phyloP scores from a whole-genome alignment of 2,329 filamentous ascomycete species.

The Claviceps paspali region DNA sequence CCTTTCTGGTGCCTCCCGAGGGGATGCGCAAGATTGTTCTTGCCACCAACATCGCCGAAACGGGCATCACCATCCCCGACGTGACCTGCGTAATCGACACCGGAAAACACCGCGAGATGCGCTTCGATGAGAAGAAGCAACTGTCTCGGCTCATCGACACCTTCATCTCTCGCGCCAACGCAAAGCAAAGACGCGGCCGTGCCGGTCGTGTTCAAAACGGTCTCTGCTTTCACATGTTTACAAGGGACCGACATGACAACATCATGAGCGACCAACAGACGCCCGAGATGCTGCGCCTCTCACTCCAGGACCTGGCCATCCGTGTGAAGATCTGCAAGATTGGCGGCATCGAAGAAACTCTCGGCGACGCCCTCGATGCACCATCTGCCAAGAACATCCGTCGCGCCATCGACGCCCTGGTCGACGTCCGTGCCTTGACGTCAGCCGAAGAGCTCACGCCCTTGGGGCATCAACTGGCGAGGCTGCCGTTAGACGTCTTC shows the following conservation, averaged over 20 bases:
- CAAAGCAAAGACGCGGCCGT: conserved; percentile 84
- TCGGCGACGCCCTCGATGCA: conserved; percentile 76
- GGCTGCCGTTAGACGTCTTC: conserved; percentile 83
- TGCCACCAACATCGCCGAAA: conserved; percentile 96
- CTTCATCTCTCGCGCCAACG: conserved; percentile 90
- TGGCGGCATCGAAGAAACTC: conserved; percentile 79
- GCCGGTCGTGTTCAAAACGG: conserved; percentile 92
- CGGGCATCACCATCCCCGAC: conserved; percentile 95
- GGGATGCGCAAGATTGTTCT: conserved; percentile 86
- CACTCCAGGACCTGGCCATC: conserved; percentile 86
- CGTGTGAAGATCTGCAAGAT: conserved; percentile 96
- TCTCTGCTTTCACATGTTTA: conserved; percentile 91
- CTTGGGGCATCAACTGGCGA: conserved; percentile 72
- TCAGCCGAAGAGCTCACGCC: conserved; percentile 69
- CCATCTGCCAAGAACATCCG: conserved; percentile 86
- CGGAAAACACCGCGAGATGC: conserved; percentile 94
- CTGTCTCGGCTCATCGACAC: conserved; percentile 82
- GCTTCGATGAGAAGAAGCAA: conserved; percentile 86
- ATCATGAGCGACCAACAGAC: conserved; percentile 85
- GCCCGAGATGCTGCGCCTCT: conserved; percentile 88
- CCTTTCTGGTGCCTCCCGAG: conserved; percentile 70
- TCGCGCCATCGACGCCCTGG: conserved; percentile 77
- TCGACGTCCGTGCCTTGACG: conserved; percentile 85
- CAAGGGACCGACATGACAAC: conserved; percentile 72
- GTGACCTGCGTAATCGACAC: conserved; percentile 95